Conservation (phyloP, 495 filamentous ascomycete genomes). For the Parachaetomium inaequale region DNA sequence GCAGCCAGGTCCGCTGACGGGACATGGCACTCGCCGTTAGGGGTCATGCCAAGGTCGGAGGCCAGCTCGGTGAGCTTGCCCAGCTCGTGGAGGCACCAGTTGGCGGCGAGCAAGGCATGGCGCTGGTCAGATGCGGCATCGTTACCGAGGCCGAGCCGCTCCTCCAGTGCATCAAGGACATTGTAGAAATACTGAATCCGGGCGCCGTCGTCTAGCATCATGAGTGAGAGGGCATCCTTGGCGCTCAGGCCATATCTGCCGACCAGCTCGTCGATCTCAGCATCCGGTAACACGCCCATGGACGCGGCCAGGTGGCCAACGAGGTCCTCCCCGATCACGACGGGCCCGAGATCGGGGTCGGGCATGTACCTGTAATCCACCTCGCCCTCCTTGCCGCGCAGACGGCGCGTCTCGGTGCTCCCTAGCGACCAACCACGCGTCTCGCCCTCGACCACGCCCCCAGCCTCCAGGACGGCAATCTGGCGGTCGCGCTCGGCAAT, state of each 20-base stretch:
- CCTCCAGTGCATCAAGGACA: slow-evolving; percentile 56
- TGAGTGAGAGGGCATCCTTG: slow-evolving; percentile 85
- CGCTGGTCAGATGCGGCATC: slow-evolving; percentile 14
- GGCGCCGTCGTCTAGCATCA: slow-evolving; percentile 72
- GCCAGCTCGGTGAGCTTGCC: slow-evolving; percentile 59
- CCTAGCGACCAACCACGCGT: slow-evolving; percentile 90
- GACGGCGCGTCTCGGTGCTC: slow-evolving; percentile 67
- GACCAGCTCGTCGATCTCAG: slow-evolving; percentile 57
- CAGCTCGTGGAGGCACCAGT: slow-evolving; percentile 85
- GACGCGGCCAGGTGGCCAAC: slow-evolving; percentile 55
- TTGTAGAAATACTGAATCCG: slow-evolving; percentile 80
- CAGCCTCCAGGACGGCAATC: slow-evolving; percentile 72
- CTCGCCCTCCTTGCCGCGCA: slow-evolving; percentile 93
- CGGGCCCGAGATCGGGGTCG: slow-evolving; percentile 81
- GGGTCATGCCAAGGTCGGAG: slow-evolving; percentile 38
- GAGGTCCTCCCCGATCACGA: slow-evolving; percentile 70
- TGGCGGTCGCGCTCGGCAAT: slow-evolving; percentile 86
- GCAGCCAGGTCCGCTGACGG: slow-evolving; percentile 58
- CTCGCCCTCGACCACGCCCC: slow-evolving; percentile 77
- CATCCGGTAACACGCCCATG: slow-evolving; percentile 68
- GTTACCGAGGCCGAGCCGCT: slow-evolving; percentile 37
- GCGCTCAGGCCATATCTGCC: slow-evolving; percentile 59
- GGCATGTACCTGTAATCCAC: slow-evolving; percentile 99
- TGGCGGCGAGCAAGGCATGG: slow-evolving; percentile 46
- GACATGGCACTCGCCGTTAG: slow-evolving; percentile 48